Evolutionary conservation across 1,139 yeast species (phyloP), one percentile per base, ranked within the genome.

Genomic region (Kodamaea fungicola): DNA sequence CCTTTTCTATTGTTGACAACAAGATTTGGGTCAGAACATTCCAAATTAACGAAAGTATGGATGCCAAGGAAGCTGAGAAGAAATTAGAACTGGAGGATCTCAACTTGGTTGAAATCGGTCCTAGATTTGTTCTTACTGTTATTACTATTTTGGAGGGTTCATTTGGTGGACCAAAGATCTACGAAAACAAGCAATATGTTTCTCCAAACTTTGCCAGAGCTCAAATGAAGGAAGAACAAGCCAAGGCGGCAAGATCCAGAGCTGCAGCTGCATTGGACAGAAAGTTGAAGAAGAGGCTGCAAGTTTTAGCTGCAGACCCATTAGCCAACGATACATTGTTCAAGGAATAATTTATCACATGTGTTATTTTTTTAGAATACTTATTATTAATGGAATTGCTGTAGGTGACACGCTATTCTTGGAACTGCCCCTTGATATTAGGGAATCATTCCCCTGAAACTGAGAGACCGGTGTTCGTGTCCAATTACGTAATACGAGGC

Each of bases 131-230:
- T 28, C 74, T 94, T 68, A 92, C 98, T 3, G 81, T 86, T 50
- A 90, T 92, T 50, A 83, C 95, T 43, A 82, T 92, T 37, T 74
- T 92, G 47, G 98, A 92, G 65, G 99, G 98, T 34, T 88, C 97
- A 2, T 94, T 92, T 55, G 95, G 97, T 40, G 98, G 99, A 16
- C 97, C 98, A 45, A 89, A 92, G 73, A 88, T 92, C 49, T 92
- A 87, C 66, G 98, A 92, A 59, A 92, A 92, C 71, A 90, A 87
- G 71, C 95, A 92, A 64, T 92, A 87, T 61, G 96, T 92, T 36
- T 86, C 96, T 42, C 98, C 98, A 47, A 92, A 92, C 71, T 80
- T 86, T 49, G 95, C 85, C 37, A 83, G 98, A 68, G 89, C 98
- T 9, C 97, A 90, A 71, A 48, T 75, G 49, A 85, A 80, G 61